Evolutionary conservation across 2,329 filamentous ascomycete species (phyloP).

Genomic region (Laburnicola sp.): DNA sequence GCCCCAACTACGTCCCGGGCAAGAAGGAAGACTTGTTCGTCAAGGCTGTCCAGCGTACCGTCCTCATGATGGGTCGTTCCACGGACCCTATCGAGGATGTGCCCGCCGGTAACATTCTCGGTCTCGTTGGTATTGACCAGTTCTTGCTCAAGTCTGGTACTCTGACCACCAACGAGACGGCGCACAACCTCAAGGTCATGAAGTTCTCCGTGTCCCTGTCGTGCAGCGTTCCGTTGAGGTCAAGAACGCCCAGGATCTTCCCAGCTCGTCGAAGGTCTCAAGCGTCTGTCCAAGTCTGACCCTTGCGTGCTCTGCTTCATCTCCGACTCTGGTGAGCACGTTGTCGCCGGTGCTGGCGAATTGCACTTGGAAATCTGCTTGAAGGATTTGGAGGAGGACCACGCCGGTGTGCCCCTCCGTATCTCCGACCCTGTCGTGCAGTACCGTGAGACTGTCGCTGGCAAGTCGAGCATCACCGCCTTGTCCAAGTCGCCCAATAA

Average conservation of each 20-base stretch:
- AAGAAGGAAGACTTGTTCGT: constrained; percentile 99
- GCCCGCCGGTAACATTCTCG: constrained; percentile 99
- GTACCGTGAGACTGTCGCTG: constrained; percentile 94
- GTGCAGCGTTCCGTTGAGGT: constrained; percentile 98
- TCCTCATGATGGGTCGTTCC: constrained; percentile 99
- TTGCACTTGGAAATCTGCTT: constrained; percentile 99
- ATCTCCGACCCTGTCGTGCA: constrained; percentile 97
- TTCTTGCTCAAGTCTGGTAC: constrained; percentile 99
- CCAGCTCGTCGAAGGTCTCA: constrained; percentile 99
- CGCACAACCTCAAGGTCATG: constrained; percentile 99
- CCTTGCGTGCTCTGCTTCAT: constrained; percentile 94
- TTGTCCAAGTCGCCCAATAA: constrained; percentile 99
- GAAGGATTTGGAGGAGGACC: constrained; percentile 99
- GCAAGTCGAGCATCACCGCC: constrained; percentile 87
- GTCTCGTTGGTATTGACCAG: constrained; percentile 99
- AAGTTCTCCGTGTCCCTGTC: constrained; percentile 99
- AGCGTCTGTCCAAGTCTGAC: constrained; percentile 99
- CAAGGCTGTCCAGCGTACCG: constrained; percentile 99
- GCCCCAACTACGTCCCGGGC: constrained; percentile 96
- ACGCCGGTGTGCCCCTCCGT: constrained; percentile 96
- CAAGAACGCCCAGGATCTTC: constrained; percentile 99
- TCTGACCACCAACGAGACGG: constrained; percentile 92
- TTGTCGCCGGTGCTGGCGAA: constrained; percentile 99
- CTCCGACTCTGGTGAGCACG: constrained; percentile 93
- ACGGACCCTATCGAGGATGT: constrained; percentile 99